These are phyloP conservation scores for Boletus reticulatus DNA, from an alignment of 768 basidiomycete genomes.

Conservation along the genomic window DNA sequence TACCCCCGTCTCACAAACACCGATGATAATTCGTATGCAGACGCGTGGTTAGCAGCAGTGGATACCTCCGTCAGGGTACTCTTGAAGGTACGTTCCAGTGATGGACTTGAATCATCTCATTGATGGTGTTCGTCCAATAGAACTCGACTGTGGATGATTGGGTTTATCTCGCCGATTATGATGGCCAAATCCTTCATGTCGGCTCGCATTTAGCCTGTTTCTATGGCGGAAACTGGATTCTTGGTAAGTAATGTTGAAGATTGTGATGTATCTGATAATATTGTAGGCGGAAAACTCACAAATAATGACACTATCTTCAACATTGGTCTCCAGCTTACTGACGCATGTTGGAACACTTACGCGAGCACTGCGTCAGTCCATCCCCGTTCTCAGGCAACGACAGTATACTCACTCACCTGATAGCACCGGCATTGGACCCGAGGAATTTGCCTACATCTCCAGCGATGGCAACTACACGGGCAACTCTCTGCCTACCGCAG, in stretches of 20 bases:
- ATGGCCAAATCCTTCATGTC: constrained; percentile 52
- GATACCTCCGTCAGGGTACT: constrained; percentile 66
- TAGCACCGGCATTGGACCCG: constrained; percentile 78
- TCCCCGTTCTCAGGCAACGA: not conserved
- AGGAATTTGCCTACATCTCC: constrained; percentile 62
- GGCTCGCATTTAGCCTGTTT: constrained; percentile 78
- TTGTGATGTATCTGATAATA: not conserved
- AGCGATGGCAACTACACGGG: constrained; percentile 65
- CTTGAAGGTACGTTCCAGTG: constrained; percentile 40
- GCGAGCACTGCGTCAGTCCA: constrained; percentile 57
- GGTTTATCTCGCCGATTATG: constrained; percentile 65
- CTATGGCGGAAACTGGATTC: constrained; percentile 73
- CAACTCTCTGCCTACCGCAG: constrained; percentile 30
- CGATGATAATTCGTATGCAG: constrained; percentile 56
- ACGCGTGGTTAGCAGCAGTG: constrained; percentile 69
- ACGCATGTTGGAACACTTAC: constrained; percentile 83
- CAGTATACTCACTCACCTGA: not conserved
- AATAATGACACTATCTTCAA: too few relatives aligned
- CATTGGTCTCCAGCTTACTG: constrained; percentile 57
- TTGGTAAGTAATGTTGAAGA: constrained; percentile 36
- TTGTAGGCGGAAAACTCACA: constrained; percentile 56
- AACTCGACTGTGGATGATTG: constrained; percentile 63
- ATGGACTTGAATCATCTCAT: not conserved
- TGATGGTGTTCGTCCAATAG: constrained; percentile 33
- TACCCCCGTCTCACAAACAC: too few relatives aligned